Evolutionary conservation across 768 basidiomycete genomes (phyloP).

Genomic region (Mycena leptocephala): DNA sequence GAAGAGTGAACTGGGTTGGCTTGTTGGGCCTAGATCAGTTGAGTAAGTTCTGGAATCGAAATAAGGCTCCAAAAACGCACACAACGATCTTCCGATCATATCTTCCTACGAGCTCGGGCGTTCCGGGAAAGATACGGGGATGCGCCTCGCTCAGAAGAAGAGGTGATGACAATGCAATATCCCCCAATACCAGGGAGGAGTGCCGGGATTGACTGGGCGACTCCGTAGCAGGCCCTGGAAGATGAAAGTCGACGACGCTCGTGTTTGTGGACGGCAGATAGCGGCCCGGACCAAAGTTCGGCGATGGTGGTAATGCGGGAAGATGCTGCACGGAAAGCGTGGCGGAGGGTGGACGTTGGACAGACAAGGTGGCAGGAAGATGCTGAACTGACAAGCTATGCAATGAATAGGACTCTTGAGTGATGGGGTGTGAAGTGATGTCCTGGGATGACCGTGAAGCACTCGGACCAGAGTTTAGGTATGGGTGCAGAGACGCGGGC

Average conservation of each 20-base stretch:
- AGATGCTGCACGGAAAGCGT: conserved; percentile 9
- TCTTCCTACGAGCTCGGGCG: conserved; percentile 8
- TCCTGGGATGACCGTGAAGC: conserved; percentile 44
- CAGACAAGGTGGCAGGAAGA: conserved; percentile 16
- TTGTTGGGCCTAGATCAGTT: conserved; percentile 1
- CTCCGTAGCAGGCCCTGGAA: conserved; percentile 7
- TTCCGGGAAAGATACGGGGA: conserved; percentile 9
- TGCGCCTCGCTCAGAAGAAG: conserved; percentile 8
- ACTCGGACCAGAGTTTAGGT: conserved; percentile 33
- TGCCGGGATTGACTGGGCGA: not conserved
- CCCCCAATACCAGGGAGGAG: conserved; percentile 7
- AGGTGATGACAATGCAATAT: not conserved
- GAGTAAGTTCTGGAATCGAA: not conserved
- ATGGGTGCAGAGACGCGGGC: conserved; percentile 41
- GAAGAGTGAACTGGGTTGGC: conserved; percentile 2
- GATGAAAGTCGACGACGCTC: conserved; percentile 4
- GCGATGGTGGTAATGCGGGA: conserved; percentile 1
- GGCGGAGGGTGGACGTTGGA: not conserved
- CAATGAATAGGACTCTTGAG: conserved; percentile 26
- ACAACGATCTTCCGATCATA: not conserved
- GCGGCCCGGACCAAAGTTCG: not conserved
- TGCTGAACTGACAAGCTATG: conserved; percentile 28
- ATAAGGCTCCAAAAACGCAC: not conserved
- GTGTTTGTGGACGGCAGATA: conserved; percentile 18
- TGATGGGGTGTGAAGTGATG: conserved; percentile 25